These are phyloP conservation scores for Lactarius pseudohatsudake DNA, from an alignment of 768 basidiomycete genomes.

Conservation along the genomic window DNA sequence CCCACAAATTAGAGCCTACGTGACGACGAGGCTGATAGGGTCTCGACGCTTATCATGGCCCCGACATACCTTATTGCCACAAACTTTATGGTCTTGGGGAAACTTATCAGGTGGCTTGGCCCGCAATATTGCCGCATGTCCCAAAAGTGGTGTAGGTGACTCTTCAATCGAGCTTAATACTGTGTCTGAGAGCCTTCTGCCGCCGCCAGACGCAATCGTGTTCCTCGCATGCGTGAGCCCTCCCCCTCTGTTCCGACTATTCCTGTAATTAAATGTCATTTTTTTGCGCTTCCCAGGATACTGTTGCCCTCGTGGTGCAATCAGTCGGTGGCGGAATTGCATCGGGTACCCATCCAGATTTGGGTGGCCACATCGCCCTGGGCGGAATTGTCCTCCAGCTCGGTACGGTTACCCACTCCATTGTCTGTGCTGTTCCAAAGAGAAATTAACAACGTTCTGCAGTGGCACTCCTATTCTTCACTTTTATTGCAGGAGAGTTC, in stretches of 20 bases:
- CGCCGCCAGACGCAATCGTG: conserved; percentile 3
- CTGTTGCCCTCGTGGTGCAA: conserved; percentile 34
- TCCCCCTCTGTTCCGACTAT: not conserved
- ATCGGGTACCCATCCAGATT: conserved; percentile 17
- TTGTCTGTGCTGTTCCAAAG: not conserved
- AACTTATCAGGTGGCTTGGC: conserved; percentile 27
- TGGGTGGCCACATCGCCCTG: conserved; percentile 25
- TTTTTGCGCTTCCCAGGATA: not conserved
- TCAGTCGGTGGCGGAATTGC: conserved; percentile 35
- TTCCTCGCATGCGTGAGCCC: conserved; percentile 14
- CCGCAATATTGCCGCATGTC: conserved; percentile 30
- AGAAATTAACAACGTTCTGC: not conserved
- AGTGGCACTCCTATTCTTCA: conserved; percentile 5
- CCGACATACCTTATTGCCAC: conserved; percentile 30
- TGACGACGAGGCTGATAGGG: conserved; percentile 27
- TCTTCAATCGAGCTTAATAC: conserved; percentile 12
- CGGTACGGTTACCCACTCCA: not conserved
- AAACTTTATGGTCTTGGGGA: conserved; percentile 30
- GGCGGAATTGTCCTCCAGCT: conserved; percentile 28
- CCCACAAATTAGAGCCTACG: not conserved
- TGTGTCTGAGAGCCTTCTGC: not conserved
- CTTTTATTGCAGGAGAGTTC: conserved; percentile 12
- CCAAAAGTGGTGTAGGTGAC: conserved; percentile 18
- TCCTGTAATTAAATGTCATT: not conserved
- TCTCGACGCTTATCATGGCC: conserved; percentile 36